Conservation (phyloP, 1,139 yeast genomes). For the Taphrina pruni region DNA sequence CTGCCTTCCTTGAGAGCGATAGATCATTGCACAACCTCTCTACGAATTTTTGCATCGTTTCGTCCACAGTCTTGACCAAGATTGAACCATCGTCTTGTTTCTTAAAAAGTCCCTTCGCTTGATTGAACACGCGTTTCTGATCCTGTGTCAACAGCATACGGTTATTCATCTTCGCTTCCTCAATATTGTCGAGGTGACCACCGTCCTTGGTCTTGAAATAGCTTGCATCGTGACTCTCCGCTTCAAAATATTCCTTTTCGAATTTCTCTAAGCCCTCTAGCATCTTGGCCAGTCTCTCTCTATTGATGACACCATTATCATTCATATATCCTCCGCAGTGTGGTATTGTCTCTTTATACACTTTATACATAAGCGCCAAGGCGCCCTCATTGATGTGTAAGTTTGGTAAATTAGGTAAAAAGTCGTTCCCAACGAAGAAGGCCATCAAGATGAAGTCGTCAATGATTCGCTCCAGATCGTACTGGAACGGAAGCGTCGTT, state of each 20-base stretch:
- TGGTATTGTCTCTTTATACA: slow-evolving; percentile 80
- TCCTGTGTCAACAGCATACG: slow-evolving; percentile 70
- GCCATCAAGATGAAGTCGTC: slow-evolving; percentile 92
- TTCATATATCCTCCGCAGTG: slow-evolving; percentile 84
- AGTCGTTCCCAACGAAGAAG: slow-evolving; percentile 97
- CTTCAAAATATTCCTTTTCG: slow-evolving; percentile 61
- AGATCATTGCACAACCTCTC: slow-evolving; percentile 49
- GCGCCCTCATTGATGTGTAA: slow-evolving; percentile 94
- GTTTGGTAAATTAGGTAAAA: slow-evolving; percentile 96
- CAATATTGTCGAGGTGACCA: slow-evolving; percentile 57
- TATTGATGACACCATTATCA: slow-evolving; percentile 78
- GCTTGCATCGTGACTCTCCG: slow-evolving; percentile 74
- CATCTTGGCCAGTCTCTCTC: slow-evolving; percentile 75
- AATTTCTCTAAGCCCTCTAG: slow-evolving; percentile 81
- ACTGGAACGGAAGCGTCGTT: slow-evolving; percentile 65
- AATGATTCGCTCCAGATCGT: slow-evolving; percentile 82
- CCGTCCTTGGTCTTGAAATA: slow-evolving; percentile 88
- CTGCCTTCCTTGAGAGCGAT: slow-evolving; percentile 63
- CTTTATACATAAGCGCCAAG: slow-evolving; percentile 82
- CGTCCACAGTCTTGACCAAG: slow-evolving; percentile 40
- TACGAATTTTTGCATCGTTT: slow-evolving; percentile 49
- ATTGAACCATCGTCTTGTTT: slow-evolving; percentile 17
- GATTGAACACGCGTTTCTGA: slow-evolving; percentile 69
- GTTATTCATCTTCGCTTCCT: slow-evolving; percentile 54
- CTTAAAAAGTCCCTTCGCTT: slow-evolving; percentile 33